phyloP scores from a whole-genome alignment of 192 early-diverging fungal species.

The Coemansia sp. region DNA sequence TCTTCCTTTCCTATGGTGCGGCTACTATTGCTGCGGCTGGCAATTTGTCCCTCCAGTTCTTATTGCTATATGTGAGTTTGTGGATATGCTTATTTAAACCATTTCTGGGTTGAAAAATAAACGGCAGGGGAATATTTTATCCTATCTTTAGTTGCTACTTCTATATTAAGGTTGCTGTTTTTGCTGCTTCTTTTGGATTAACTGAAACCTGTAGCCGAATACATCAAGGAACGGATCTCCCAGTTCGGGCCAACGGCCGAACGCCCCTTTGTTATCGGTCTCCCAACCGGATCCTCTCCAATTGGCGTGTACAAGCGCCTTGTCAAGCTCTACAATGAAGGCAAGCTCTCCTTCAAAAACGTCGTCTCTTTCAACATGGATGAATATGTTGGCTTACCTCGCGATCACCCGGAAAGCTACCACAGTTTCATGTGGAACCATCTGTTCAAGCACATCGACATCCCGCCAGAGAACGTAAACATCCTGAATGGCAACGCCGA shows the following conservation, averaged over 20 bases:
- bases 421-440: slow-evolving; percentile 92
- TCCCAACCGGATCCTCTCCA: slow-evolving; percentile 87
- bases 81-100: too few species aligned
- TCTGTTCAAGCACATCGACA: slow-evolving; percentile 86
- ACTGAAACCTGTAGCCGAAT: slow-evolving; percentile 60
- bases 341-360: slow-evolving; percentile 72
- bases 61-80: too few species aligned
- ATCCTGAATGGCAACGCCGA: slow-evolving; percentile 83
- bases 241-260: slow-evolving; percentile 72
- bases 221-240: slow-evolving; percentile 76
- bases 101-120: too few species aligned
- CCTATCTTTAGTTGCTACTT: slow-evolving; percentile 69
- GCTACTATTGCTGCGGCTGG: too few species aligned
- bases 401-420: slow-evolving; percentile 86
- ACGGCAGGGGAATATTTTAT: slow-evolving; percentile 53
- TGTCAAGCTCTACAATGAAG: slow-evolving; percentile 67
- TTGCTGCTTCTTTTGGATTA: slow-evolving; percentile 48
- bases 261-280: slow-evolving; percentile 81
- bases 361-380: slow-evolving; percentile 94
- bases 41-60: too few species aligned
- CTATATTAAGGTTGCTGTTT: slow-evolving; percentile 67
- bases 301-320: slow-evolving; percentile 77
- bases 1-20: not conserved
- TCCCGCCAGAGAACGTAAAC: slow-evolving; percentile 77
- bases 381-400: slow-evolving; percentile 80